phyloP scores from a whole-genome alignment of 2,329 filamentous ascomycete species.

The Pseudohalonectria lignicola region DNA sequence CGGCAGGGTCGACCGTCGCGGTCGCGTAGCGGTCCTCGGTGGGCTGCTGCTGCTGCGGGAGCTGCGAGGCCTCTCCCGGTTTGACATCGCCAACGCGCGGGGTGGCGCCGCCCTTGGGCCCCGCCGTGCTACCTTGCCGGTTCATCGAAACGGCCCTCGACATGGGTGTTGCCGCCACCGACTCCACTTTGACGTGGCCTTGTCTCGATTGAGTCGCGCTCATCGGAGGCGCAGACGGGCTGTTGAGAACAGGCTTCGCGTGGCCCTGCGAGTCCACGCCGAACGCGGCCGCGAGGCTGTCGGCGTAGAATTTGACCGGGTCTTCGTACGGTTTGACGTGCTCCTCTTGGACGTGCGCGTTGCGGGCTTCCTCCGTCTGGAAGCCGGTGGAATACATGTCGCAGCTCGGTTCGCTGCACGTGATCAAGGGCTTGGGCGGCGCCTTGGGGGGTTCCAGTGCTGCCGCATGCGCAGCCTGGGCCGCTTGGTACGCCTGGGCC shows the following conservation, averaged over 20 bases:
- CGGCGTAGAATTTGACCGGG: conserved; percentile 39
- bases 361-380: conserved; percentile 39
- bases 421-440: conserved; percentile 29
- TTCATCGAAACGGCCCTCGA: conserved; percentile 40
- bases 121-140: conserved; percentile 32
- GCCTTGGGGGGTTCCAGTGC: conserved; percentile 17
- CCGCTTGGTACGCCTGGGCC: conserved; percentile 10
- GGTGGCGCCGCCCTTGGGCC: conserved; percentile 16
- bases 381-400: conserved; percentile 39
- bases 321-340: conserved; percentile 45
- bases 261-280: conserved; percentile 41
- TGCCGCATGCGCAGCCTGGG: too few relatives aligned
- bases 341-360: conserved; percentile 45
- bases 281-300: conserved; percentile 35
- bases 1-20: conserved; percentile 42
- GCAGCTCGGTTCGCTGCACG: conserved; percentile 44
- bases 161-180: conserved; percentile 32
- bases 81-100: conserved; percentile 17
- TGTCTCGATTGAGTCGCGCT: conserved; percentile 31
- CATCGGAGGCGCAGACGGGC: conserved; percentile 23
- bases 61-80: conserved; percentile 10
- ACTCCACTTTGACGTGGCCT: conserved; percentile 28
- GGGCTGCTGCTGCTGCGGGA: too few relatives aligned
- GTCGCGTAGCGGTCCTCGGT: conserved; percentile 17
- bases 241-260: conserved; percentile 21